A percentile compares a stretch with the other conserved stretches of the same genome.
Evolutionary conservation across 768 basidiomycete species (phyloP).

Genomic region (Suillus placidus): DNA sequence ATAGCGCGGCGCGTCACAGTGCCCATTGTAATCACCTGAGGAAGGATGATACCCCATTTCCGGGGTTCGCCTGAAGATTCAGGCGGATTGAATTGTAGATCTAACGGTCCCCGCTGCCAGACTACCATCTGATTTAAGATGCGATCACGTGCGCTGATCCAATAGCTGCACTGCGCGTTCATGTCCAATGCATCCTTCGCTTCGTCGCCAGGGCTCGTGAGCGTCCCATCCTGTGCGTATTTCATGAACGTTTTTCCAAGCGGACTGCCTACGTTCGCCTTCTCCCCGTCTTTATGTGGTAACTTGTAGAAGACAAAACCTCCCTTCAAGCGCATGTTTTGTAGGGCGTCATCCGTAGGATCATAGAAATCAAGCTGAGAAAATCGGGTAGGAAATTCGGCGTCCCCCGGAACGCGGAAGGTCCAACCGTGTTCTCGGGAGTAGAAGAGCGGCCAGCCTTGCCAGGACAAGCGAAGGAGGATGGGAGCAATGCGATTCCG

Average conservation of each 20-base stretch:
- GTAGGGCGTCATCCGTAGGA: slow-evolving; percentile 59
- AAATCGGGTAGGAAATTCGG: slow-evolving; percentile 48
- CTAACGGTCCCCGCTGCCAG: slow-evolving; percentile 60
- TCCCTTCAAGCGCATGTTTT: slow-evolving; percentile 48
- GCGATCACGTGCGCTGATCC: slow-evolving; percentile 93
- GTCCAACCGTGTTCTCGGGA: slow-evolving; percentile 91
- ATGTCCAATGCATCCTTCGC: slow-evolving; percentile 86
- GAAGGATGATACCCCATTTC: slow-evolving; percentile 90
- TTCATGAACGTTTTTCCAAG: slow-evolving; percentile 88
- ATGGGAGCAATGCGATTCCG: slow-evolving; percentile 83
- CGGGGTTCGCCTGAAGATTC: slow-evolving; percentile 29
- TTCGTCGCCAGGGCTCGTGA: slow-evolving; percentile 79
- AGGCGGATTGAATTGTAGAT: slow-evolving; percentile 51
- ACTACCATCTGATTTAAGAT: slow-evolving; percentile 93
- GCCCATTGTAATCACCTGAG: slow-evolving; percentile 98
- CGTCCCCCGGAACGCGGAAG: slow-evolving; percentile 68
- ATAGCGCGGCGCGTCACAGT: slow-evolving; percentile 97
- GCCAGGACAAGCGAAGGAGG: slow-evolving; percentile 86
- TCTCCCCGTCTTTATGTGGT: slow-evolving; percentile 95
- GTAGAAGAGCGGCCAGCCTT: slow-evolving; percentile 80
- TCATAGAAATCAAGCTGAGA: slow-evolving; percentile 61
- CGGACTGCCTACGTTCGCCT: slow-evolving; percentile 93
- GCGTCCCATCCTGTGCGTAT: slow-evolving; percentile 82
- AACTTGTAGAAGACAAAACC: slow-evolving; percentile 83
- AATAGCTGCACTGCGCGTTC: slow-evolving; percentile 95